These are phyloP conservation scores for Biscutella laevigata DNA, from an alignment of 441 rosid genomes.

Conservation along the genomic window DNA sequence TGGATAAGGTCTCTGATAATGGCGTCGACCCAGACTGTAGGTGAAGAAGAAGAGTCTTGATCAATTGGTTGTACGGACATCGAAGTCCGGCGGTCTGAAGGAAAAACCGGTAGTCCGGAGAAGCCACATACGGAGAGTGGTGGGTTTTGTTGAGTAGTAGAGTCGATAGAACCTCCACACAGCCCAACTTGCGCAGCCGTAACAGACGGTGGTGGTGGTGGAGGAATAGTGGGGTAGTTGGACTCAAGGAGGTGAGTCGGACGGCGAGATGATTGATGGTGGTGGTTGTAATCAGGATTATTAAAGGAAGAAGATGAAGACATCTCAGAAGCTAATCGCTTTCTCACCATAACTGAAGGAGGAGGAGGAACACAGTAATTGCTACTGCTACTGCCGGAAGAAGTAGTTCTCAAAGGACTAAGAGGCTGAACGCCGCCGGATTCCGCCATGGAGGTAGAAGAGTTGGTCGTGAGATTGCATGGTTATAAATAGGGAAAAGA, in stretches of 20 bases:
- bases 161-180: too few relatives aligned
- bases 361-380: slow-evolving; percentile 12
- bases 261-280: slow-evolving; percentile 30
- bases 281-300: slow-evolving; percentile 18
- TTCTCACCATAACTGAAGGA: slow-evolving; percentile 47
- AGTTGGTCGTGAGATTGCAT: slow-evolving; percentile 30
- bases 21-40: slow-evolving; percentile 70
- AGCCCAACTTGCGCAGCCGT: slow-evolving; percentile 4
- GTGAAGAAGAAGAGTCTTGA: slow-evolving; percentile 54
- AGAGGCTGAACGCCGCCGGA: slow-evolving; percentile 24
- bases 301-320: too few relatives aligned
- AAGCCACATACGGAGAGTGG: slow-evolving; percentile 78
- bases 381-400: slow-evolving; percentile 22
- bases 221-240: slow-evolving; percentile 34
- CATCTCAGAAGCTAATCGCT: slow-evolving; percentile 81
- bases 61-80: slow-evolving; percentile 30
- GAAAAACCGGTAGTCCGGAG: slow-evolving; percentile 86
- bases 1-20: slow-evolving; percentile 79
- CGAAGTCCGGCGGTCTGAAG: slow-evolving; percentile 39
- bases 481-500: slow-evolving; percentile 20
- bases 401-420: slow-evolving; percentile 23
- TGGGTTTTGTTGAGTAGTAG: slow-evolving; percentile 23
- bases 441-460: slow-evolving; percentile 36
- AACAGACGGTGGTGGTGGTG: slow-evolving; percentile 23
- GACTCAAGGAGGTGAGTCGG: slow-evolving; percentile 18